A percentile compares a stretch with the other conserved stretches of the same genome.
Conservation (phyloP, 257 asterid genomes). For the Haberlea rhodopensis region DNA sequence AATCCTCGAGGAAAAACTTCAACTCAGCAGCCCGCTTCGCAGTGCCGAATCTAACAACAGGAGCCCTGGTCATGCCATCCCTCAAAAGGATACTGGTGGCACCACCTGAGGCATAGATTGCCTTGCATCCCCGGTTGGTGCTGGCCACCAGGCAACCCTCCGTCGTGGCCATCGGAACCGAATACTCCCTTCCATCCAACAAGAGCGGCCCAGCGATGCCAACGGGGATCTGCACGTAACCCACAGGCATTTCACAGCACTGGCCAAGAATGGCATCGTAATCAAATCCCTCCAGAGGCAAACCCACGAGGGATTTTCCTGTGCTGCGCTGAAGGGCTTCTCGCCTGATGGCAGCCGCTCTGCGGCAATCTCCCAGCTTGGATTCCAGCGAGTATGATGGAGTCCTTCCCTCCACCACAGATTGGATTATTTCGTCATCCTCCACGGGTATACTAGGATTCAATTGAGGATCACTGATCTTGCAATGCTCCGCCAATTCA, state of each 20-base stretch:
- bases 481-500: conserved; percentile 24
- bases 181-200: conserved; percentile 32
- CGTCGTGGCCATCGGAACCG: conserved; percentile 49
- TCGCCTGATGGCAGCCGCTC: conserved; percentile 43
- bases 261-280: conserved; percentile 43
- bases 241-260: conserved; percentile 50
- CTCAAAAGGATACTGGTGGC: conserved; percentile 29
- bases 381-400: conserved; percentile 42
- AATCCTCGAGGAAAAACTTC: conserved; percentile 35
- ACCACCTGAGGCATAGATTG: conserved; percentile 42
- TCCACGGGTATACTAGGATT: conserved; percentile 3
- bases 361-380: conserved; percentile 38
- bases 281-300: conserved; percentile 37
- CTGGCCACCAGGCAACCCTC: conserved; percentile 50
- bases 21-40: conserved; percentile 37
- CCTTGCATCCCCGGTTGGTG: conserved; percentile 46
- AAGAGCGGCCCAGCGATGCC: conserved; percentile 47
- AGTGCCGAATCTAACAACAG: conserved; percentile 36
- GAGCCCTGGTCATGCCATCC: conserved; percentile 45
- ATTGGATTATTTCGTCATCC: conserved; percentile 35
- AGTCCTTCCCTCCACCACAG: conserved; percentile 35
- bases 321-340: conserved; percentile 42
- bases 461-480: conserved; percentile 3
- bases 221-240: conserved; percentile 45
- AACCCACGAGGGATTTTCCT: conserved; percentile 37